Base-by-base conservation (phyloP, 2,329 filamentous ascomycete genomes). In the Shiraia sp. region DNA sequence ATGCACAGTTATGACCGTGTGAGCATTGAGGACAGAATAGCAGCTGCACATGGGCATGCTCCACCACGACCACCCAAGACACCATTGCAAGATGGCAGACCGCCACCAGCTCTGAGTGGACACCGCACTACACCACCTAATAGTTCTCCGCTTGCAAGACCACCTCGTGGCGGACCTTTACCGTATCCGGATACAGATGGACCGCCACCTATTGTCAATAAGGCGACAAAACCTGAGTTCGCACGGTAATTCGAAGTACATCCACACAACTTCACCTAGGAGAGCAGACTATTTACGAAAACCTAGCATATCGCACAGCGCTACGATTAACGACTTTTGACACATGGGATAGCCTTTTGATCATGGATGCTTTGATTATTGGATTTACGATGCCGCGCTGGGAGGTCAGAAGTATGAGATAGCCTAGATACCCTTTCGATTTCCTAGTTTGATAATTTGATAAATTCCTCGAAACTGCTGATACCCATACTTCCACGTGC, bases 111-210 rank as follows among this genome's bases (percentile, higher is more conserved):
- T 3, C 33, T 56, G 9, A 44, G 53, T 1, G 55, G 57, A 27
- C 55, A 55, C 24, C 49, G 49, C 23, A 35, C 40, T 22, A 57
- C 53, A 10, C 70, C 70, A 2, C 54, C 56, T 9, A 45, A 53
- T 3, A 57, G 59, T 2, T 52, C 48, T 1, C 36, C 49, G 2
- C 55, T 64, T 36, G 38, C 67, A 10, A 42, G 65, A 41, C 66
- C 64, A 9, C 66, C 66, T 7, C 58, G 57, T 3, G 65, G 65
- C 4, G 57, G 60, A 1, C 66, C 74, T 7, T 78, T 88, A 24
- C 90, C 90, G 1, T 96, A 96, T 66, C 92, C 92, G 0, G 72
- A 88, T 33, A 85, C 83, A 32, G 87, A 95, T 59, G 87, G 86
- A 17, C 85, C 87, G 19, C 91, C 92, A 13, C 92, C 92, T 3